These are phyloP conservation scores for Mariannaea elegans DNA, from an alignment of 2,329 filamentous ascomycete genomes.

Conservation along the genomic window DNA sequence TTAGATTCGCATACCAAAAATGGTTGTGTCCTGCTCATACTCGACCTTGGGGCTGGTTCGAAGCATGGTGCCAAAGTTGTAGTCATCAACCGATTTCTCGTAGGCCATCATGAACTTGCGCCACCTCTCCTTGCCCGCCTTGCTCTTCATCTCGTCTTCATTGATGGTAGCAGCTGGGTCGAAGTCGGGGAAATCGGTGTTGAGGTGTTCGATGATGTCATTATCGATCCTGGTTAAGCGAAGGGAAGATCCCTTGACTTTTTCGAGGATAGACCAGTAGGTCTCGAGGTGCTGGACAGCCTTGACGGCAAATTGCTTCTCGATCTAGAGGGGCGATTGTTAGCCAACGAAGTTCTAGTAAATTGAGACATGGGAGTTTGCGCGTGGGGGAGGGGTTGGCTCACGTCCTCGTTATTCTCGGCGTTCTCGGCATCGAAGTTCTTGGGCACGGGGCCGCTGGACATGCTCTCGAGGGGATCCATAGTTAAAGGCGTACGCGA, in stretches of 20 bases:
- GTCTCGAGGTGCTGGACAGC: constrained; percentile 96
- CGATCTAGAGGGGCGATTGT: constrained; percentile 70
- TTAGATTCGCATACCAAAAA: constrained; percentile 72
- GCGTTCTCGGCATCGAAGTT: constrained; percentile 68
- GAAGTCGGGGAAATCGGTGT: constrained; percentile 89
- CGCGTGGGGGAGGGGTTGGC: constrained; percentile 39
- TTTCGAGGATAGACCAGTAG: constrained; percentile 96
- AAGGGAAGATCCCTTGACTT: constrained; percentile 85
- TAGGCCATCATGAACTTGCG: constrained; percentile 93
- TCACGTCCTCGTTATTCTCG: constrained; percentile 64
- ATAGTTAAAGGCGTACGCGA: constrained; percentile 31
- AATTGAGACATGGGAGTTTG: not conserved
- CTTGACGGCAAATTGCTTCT: constrained; percentile 99
- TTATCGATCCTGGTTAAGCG: constrained; percentile 94
- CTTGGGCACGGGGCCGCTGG: constrained; percentile 54
- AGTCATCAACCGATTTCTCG: constrained; percentile 95
- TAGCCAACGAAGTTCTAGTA: constrained; percentile 1
- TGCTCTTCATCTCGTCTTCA: constrained; percentile 98
- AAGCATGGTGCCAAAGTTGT: constrained; percentile 96
- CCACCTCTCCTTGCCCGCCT: constrained; percentile 92
- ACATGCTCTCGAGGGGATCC: constrained; percentile 53
- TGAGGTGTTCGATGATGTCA: constrained; percentile 91
- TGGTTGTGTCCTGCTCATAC: constrained; percentile 88
- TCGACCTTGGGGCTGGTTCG: constrained; percentile 80
- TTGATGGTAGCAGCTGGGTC: constrained; percentile 82